Conservation (phyloP, 352 stramenopile genomes). For the Pythium plurisporium region DNA sequence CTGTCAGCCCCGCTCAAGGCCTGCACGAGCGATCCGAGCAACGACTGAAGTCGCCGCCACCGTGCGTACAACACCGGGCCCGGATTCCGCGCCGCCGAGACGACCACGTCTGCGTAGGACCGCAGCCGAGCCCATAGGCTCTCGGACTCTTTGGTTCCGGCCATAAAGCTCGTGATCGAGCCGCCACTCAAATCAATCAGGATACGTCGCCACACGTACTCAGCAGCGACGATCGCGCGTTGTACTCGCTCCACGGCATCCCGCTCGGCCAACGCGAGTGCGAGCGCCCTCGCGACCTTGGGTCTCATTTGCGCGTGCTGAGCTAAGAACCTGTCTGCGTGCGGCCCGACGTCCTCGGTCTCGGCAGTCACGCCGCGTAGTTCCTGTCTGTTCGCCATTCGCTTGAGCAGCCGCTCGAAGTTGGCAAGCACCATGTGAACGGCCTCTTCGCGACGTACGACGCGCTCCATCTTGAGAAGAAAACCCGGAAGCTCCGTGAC, state of each 20-base stretch:
- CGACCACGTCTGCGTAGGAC: not conserved
- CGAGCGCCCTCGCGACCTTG: constrained; percentile 14
- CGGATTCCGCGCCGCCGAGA: constrained; percentile 13
- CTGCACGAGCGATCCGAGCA: constrained; percentile 1
- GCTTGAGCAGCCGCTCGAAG: constrained; percentile 34
- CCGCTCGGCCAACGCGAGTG: constrained; percentile 18
- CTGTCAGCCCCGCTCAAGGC: not conserved
- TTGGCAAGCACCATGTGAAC: constrained; percentile 41
- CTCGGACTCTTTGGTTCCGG: constrained; percentile 14
- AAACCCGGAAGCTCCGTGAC: constrained; percentile 33
- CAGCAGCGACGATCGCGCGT: constrained; percentile 30
- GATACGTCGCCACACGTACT: constrained; percentile 39
- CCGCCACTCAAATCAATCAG: constrained; percentile 15
- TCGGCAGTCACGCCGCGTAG: constrained; percentile 37
- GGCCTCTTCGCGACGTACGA: constrained; percentile 27
- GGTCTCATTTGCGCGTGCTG: constrained; percentile 25
- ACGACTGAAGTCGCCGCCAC: constrained; percentile 17
- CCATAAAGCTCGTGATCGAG: constrained; percentile 29
- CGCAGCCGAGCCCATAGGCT: constrained; percentile 19
- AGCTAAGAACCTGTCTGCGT: constrained; percentile 28
- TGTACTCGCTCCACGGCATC: constrained; percentile 24
- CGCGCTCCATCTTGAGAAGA: constrained; percentile 36
- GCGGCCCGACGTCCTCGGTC: constrained; percentile 29
- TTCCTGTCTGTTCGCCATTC: constrained; percentile 40
- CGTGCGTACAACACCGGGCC: constrained; percentile 10